Base-by-base conservation (phyloP, 805 yeast genomes). In the Cyberlindnera galapagoensis region DNA sequence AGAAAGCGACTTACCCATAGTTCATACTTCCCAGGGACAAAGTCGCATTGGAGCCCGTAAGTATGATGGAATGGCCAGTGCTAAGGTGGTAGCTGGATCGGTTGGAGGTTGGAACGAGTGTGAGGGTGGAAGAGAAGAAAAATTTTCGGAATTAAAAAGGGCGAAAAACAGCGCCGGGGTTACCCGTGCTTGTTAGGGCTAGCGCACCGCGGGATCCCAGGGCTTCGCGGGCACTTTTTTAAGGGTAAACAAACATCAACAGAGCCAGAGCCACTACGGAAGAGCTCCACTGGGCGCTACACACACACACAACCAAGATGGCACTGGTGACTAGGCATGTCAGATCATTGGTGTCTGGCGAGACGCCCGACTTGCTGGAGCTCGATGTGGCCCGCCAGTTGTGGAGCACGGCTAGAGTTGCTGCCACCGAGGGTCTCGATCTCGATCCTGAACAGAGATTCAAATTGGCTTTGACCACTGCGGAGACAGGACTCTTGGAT, bases 361-460 rank as follows among this genome's bases (percentile, higher is more conserved):
- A 30, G 26, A 7, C 12, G n/a, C 25, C 5, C 3, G 22, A 23
- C 5, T 16, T 31, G 11, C 26, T 43, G 7, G 47, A 46, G 20
- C 33, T 49, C 9, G 51, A 51, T 23, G 46, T 51, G 9, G 49
- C 51, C 1, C 42, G 45, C 13, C 47, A 44, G 30, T 30, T 49
- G 13, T 48, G 54, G 54, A 30, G 35, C 14, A 13, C 39, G 7
- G 29, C 40, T 9, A 28, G 39, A 21, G 24, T 18, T n/a, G 15
- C 21, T 23, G 21, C 28, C 14, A 19, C 8, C 9, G 19, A 14
- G 12, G 9, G 20, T 2, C 9, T 13, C 13, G 32, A 30, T 23
- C n/a, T n/a, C n/a, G 51, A 48, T 43, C 46, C 53, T 15, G 54
- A 50, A 26, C 18, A 32, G 2, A n/a, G 17, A 2, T 49, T 50